Conservation (phyloP, 768 basidiomycete genomes). For the Podaxis sp. region DNA sequence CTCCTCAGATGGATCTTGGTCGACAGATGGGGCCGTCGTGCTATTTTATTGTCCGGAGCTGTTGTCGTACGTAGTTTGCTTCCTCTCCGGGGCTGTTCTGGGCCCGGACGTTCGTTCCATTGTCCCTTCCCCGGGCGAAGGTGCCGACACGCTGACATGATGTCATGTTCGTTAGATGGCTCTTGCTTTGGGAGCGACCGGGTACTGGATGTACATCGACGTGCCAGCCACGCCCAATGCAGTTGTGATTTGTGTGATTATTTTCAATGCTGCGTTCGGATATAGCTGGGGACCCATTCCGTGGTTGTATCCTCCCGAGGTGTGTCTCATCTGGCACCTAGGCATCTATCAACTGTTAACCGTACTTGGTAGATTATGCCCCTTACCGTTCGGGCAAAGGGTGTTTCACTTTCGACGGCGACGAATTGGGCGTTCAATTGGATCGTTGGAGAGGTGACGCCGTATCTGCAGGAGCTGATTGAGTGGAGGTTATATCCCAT, state of each 20-base stretch:
- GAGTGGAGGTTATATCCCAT: slow-evolving; percentile 92
- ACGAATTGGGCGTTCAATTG: slow-evolving; percentile 91
- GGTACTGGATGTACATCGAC: slow-evolving; percentile 94
- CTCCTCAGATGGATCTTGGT: slow-evolving; percentile 83
- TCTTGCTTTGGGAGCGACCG: slow-evolving; percentile 71
- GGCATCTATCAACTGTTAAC: not conserved
- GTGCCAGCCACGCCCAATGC: slow-evolving; percentile 81
- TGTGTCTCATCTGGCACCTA: slow-evolving; percentile 24
- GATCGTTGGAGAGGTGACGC: slow-evolving; percentile 85
- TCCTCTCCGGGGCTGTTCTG: not conserved
- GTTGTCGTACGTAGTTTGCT: slow-evolving; percentile 51
- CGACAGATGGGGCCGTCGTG: slow-evolving; percentile 85
- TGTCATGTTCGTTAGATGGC: slow-evolving; percentile 61
- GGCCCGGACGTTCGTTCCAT: not conserved
- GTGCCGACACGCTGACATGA: not conserved
- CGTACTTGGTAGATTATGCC: slow-evolving; percentile 74
- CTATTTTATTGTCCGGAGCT: slow-evolving; percentile 85
- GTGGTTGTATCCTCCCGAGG: slow-evolving; percentile 88
- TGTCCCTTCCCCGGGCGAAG: not conserved
- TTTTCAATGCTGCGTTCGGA: slow-evolving; percentile 94
- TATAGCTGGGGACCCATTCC: slow-evolving; percentile 91
- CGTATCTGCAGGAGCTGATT: slow-evolving; percentile 82
- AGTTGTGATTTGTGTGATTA: slow-evolving; percentile 85
- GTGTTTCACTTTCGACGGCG: slow-evolving; percentile 92
- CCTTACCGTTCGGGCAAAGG: slow-evolving; percentile 85